Conservation (phyloP, 306 rosid species). For the Abrus pulchellus region DNA sequence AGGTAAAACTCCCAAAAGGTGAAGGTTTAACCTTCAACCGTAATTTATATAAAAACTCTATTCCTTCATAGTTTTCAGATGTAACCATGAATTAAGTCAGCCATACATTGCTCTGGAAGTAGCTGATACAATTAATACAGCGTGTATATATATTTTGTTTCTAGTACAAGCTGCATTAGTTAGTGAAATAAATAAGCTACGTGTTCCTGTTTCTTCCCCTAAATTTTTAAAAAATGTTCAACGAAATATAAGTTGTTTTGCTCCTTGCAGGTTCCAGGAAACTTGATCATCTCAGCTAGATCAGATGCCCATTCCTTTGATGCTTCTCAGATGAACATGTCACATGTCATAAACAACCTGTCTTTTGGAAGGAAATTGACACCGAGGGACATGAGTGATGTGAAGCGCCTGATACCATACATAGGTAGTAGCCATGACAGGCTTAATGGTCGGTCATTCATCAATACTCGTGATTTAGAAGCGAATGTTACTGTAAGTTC, state of each 20-base stretch:
- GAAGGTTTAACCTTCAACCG: slow-evolving; percentile 27
- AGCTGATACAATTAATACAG: slow-evolving; percentile 2
- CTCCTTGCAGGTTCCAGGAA: slow-evolving; percentile 91
- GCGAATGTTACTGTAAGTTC: slow-evolving; percentile 94
- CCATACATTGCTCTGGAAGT: slow-evolving; percentile 30
- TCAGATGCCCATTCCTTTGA: slow-evolving; percentile 95
- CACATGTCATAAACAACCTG: slow-evolving; percentile 83
- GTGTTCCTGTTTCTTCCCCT: slow-evolving; percentile 19
- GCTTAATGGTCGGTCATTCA: slow-evolving; percentile 83
- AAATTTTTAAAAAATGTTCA: slow-evolving; percentile 24
- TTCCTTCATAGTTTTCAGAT: slow-evolving; percentile 32
- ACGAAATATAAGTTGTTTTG: slow-evolving; percentile 43
- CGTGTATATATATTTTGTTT: background rate
- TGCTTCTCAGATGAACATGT: slow-evolving; percentile 95
- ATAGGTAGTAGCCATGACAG: slow-evolving; percentile 87
- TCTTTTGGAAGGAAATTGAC: slow-evolving; percentile 79
- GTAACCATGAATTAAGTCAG: slow-evolving; percentile 17
- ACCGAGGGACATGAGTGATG: slow-evolving; percentile 73
- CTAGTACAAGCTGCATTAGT: background rate
- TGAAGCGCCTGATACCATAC: slow-evolving; percentile 80
- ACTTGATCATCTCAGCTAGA: slow-evolving; percentile 80
- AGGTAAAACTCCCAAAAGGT: slow-evolving; percentile 59
- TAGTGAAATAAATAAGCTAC: background rate
- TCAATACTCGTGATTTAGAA: slow-evolving; percentile 71
- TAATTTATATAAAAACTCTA: background rate